phyloP scores from a whole-genome alignment of 495 filamentous ascomycete genomes.

The Paragyromitra xinjiangensis region DNA sequence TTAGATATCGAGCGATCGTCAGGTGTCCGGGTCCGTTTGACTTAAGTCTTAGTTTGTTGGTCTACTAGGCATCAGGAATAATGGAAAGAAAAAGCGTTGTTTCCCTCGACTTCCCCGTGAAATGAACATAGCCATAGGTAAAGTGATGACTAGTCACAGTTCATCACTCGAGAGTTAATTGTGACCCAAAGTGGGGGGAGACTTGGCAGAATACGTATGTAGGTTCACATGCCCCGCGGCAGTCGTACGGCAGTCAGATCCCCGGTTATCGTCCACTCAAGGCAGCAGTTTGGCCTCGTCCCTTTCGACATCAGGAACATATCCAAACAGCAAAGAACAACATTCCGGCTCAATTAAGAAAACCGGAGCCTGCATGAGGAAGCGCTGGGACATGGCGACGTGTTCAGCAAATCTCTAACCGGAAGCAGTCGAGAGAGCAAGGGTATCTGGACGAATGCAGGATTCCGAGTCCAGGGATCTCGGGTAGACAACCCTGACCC shows the following conservation, averaged over 20 bases:
- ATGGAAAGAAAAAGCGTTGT: neutral
- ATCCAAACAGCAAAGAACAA: constrained; percentile 4
- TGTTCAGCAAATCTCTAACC: constrained; percentile 19
- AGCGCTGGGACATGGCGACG: constrained; percentile 2
- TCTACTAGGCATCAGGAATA: neutral
- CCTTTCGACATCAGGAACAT: constrained; percentile 1
- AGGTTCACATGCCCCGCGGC: neutral
- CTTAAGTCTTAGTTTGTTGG: neutral
- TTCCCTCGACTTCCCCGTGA: neutral
- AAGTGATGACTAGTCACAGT: neutral
- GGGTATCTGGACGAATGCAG: neutral
- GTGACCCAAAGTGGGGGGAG: neutral
- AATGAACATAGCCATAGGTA: neutral
- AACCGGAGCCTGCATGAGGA: neutral
- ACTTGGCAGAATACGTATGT: neutral
- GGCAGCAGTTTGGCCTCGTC: neutral
- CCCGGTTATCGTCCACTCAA: constrained; percentile 1
- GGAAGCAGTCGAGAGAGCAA: neutral
- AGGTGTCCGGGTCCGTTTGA: neutral
- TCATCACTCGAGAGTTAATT: constrained; percentile 33
- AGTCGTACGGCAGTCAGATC: neutral
- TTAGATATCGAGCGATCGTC: constrained; percentile 1
- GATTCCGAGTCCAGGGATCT: constrained; percentile 1
- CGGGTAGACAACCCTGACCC: neutral
- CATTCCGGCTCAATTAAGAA: constrained; percentile 7